Conservation (phyloP, 768 basidiomycete species). For the Tylopilus felleus region DNA sequence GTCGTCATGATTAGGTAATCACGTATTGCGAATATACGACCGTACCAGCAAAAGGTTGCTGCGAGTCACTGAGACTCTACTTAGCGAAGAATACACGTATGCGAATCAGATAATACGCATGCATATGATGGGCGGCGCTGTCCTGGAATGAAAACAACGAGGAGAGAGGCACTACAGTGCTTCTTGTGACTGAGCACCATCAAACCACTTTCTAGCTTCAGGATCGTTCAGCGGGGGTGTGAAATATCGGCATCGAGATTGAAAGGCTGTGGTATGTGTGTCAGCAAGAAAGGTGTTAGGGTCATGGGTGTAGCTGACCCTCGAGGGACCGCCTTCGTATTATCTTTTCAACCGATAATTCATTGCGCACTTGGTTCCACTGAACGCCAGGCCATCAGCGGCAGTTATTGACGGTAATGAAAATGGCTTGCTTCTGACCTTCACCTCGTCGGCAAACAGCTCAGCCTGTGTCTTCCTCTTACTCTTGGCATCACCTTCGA, state of each 20-base stretch:
- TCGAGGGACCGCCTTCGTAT: conserved; percentile 67
- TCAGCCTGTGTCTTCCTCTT: conserved; percentile 53
- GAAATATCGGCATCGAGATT: conserved; percentile 77
- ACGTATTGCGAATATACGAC: neutral
- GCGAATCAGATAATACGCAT: conserved; percentile 12
- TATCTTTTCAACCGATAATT: conserved; percentile 68
- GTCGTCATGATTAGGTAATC: conserved; percentile 30
- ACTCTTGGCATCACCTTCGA: conserved; percentile 41
- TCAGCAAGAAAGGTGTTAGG: conserved; percentile 17
- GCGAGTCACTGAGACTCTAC: conserved; percentile 3
- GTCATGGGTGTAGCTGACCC: conserved; percentile 42
- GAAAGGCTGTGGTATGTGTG: conserved; percentile 54
- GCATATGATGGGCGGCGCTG: conserved; percentile 12
- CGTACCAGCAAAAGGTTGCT: neutral
- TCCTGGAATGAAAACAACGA: conserved; percentile 29
- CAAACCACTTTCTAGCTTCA: conserved; percentile 58
- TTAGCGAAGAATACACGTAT: conserved; percentile 10
- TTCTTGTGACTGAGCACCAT: conserved; percentile 37
- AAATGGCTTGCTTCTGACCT: conserved; percentile 43
- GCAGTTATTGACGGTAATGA: conserved; percentile 31
- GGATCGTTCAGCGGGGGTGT: conserved; percentile 57
- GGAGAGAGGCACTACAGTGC: conserved; percentile 29
- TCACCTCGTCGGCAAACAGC: conserved; percentile 65
- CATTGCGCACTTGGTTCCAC: conserved; percentile 74
- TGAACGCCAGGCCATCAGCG: conserved; percentile 34